A percentile compares a stretch with the other conserved stretches of the same genome.
phyloP scores from a whole-genome alignment of 257 asterid genomes.

The Nyctanthes arbortristis region DNA sequence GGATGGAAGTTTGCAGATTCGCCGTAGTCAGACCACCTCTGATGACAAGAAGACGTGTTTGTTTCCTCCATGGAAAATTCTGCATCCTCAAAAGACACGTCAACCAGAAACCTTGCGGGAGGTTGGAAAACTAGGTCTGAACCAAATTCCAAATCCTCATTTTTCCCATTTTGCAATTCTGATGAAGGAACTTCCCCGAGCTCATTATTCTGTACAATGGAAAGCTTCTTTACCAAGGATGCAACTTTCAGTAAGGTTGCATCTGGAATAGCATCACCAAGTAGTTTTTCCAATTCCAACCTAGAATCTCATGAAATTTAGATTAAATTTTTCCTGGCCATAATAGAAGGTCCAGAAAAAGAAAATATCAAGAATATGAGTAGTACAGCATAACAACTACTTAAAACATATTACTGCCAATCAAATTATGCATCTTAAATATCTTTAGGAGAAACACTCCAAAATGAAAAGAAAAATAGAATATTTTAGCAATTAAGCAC shows the following conservation, averaged over 20 bases:
- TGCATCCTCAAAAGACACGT: constrained; percentile 55
- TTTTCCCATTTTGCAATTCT: constrained; percentile 40
- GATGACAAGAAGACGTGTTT: constrained; percentile 37
- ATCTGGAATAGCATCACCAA: constrained; percentile 61
- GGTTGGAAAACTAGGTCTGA: constrained; percentile 71
- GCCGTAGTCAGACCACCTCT: constrained; percentile 43
- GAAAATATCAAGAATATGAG: background rate
- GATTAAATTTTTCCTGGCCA: background rate
- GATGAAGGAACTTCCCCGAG: constrained; percentile 35
- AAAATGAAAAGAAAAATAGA: background rate
- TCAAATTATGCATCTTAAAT: background rate
- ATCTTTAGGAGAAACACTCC: background rate
- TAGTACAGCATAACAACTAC: background rate
- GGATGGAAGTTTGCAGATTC: constrained; percentile 35
- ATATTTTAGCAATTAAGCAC: background rate
- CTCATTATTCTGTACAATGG: constrained; percentile 51
- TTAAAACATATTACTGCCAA: background rate
- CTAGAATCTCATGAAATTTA: constrained; percentile 38
- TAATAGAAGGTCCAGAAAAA: background rate
- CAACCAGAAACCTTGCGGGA: constrained; percentile 82
- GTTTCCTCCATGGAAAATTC: constrained; percentile 47
- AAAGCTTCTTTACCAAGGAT: constrained; percentile 63
- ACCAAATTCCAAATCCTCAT: constrained; percentile 77
- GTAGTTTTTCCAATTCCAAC: constrained; percentile 72
- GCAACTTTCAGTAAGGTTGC: constrained; percentile 57